These are phyloP conservation scores for Fraxinus americana DNA, from an alignment of 257 asterid species.

Conservation along the genomic window DNA sequence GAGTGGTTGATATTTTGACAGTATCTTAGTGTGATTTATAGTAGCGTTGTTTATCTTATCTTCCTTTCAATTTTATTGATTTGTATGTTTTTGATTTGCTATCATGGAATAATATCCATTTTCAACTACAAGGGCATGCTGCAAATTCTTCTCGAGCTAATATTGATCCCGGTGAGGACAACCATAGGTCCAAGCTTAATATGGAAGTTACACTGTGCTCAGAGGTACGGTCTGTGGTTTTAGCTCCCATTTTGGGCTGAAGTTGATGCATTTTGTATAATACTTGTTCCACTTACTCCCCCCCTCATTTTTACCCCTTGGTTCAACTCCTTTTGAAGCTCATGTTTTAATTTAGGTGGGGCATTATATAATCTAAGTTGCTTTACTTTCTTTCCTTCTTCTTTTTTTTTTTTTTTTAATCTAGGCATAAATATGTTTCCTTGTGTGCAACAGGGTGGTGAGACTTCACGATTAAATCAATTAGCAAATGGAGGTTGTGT, in stretches of 20 bases:
- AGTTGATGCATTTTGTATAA: constrained; percentile 4
- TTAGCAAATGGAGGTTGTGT: constrained; percentile 51
- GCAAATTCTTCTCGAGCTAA: constrained; percentile 43
- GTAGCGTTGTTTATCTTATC: constrained; percentile 5
- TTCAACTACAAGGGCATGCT: constrained; percentile 51
- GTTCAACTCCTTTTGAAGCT: not conserved
- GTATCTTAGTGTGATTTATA: constrained; percentile 1
- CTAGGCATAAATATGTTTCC: constrained; percentile 16
- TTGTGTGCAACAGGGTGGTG: constrained; percentile 51
- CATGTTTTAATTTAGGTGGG: not conserved
- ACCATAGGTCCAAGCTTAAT: constrained; percentile 48
- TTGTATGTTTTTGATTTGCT: constrained; percentile 16
- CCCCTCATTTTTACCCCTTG: not conserved
- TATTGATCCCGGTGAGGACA: constrained; percentile 52
- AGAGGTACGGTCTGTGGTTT: constrained; percentile 51
- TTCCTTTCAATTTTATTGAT: not conserved
- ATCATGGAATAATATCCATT: constrained; percentile 24
- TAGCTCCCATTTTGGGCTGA: constrained; percentile 17
- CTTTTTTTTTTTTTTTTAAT: not conserved
- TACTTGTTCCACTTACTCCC: not conserved
- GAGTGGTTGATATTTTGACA: constrained; percentile 6
- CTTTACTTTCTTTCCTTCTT: not conserved
- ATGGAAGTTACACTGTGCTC: constrained; percentile 45
- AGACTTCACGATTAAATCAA: constrained; percentile 43
- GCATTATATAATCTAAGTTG: not conserved